Evolutionary conservation across 139 green algal genomes (phyloP).

Genomic region (Trebouxia sp.): DNA sequence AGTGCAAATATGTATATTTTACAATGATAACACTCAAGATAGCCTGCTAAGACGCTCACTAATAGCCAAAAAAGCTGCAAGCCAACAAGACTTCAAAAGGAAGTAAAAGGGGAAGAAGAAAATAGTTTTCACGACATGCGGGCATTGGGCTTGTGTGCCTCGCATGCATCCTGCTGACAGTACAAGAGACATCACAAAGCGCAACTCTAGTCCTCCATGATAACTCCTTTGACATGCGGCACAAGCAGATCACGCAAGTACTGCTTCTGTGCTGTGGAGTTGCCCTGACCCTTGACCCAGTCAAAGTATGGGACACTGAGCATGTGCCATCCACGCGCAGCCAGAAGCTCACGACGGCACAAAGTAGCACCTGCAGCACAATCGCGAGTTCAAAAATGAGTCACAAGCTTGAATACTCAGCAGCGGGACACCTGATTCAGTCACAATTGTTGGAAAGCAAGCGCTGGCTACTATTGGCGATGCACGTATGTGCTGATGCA

Average conservation of each 20-base stretch:
- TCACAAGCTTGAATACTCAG: neutral
- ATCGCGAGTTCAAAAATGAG: neutral
- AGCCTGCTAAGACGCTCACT: too few relatives aligned
- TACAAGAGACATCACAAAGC: neutral
- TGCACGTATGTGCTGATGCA: too few relatives aligned
- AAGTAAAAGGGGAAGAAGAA: too few relatives aligned
- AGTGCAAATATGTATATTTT: too few relatives aligned
- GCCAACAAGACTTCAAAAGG: too few relatives aligned
- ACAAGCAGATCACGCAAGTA: conserved; percentile 11
- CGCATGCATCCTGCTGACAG: conserved; percentile 14
- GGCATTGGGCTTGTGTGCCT: neutral
- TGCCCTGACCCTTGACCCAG: conserved; percentile 38
- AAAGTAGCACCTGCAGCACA: conserved; percentile 40
- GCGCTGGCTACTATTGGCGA: too few relatives aligned
- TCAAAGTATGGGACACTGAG: conserved; percentile 55
- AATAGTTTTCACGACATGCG: neutral
- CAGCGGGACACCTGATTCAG: too few relatives aligned
- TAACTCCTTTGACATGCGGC: conserved; percentile 22
- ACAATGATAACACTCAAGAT: too few relatives aligned
- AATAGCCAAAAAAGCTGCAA: too few relatives aligned
- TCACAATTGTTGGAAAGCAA: too few relatives aligned
- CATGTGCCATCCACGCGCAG: conserved; percentile 49
- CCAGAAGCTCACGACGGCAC: conserved; percentile 39
- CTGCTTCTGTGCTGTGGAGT: conserved; percentile 8
- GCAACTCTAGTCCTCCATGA: neutral